These are phyloP conservation scores for Arthrinium puccinioides DNA, from an alignment of 2,329 filamentous ascomycete genomes.

Conservation along the genomic window DNA sequence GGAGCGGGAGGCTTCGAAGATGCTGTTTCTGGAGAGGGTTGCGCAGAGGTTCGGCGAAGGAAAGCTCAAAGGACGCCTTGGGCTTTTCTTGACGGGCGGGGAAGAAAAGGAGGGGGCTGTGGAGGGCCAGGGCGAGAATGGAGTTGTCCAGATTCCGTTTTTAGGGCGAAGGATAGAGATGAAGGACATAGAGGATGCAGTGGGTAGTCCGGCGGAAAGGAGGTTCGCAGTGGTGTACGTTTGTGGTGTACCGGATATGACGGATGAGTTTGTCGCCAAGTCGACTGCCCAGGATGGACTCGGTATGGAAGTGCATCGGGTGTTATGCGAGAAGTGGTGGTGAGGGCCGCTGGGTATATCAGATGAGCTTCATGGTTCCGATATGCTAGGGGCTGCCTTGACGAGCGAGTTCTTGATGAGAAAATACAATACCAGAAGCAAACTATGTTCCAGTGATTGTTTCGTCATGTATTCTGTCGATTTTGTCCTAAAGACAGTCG, in stretches of 20 bases:
- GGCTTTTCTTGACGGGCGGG: constrained; percentile 38
- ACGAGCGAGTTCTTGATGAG: too few relatives aligned
- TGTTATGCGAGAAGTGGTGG: constrained; percentile 61
- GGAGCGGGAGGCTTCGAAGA: constrained; percentile 15
- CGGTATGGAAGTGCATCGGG: constrained; percentile 35
- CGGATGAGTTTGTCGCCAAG: constrained; percentile 53
- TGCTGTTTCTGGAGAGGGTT: constrained; percentile 47
- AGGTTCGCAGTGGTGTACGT: constrained; percentile 51
- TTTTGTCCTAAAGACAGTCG: too few relatives aligned
- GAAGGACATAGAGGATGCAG: constrained; percentile 31
- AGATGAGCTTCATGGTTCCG: too few relatives aligned
- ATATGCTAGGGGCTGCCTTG: too few relatives aligned
- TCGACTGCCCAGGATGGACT: constrained; percentile 25
- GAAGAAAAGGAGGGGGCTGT: constrained; percentile 8
- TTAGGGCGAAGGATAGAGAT: constrained; percentile 31
- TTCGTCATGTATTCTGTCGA: too few relatives aligned
- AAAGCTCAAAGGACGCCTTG: constrained; percentile 31
- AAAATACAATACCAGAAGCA: too few relatives aligned
- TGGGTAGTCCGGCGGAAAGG: constrained; percentile 27
- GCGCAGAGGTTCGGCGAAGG: constrained; percentile 29
- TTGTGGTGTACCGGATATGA: constrained; percentile 63
- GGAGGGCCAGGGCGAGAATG: not conserved
- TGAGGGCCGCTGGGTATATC: too few relatives aligned
- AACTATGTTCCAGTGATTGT: too few relatives aligned
- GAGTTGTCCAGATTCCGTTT: not conserved